Evolutionary conservation across 129 eudicot genomes (phyloP).

Genomic region (Erigeron canadensis): DNA sequence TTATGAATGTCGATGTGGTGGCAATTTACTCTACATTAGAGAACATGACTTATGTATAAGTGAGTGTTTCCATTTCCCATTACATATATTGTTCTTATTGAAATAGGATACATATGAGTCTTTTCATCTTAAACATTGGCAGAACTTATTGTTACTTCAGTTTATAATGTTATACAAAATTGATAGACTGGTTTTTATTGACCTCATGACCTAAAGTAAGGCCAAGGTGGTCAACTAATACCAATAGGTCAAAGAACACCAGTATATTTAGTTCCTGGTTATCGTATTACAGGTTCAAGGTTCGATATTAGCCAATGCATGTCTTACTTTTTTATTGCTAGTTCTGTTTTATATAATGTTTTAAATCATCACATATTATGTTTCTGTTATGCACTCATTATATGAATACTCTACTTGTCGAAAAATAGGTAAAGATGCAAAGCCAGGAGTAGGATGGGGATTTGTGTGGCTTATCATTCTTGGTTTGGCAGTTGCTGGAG

Average conservation of each 20-base stretch:
- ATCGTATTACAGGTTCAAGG: too few species aligned
- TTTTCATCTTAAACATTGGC: neutral
- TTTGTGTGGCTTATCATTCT: constrained; percentile 63
- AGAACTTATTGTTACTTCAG: neutral
- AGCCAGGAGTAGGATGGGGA: constrained; percentile 55
- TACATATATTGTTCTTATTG: neutral
- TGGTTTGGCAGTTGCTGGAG: constrained; percentile 64
- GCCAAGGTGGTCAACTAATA: neutral
- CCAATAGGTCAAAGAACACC: neutral
- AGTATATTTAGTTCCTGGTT: too few species aligned
- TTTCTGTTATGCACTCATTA: neutral
- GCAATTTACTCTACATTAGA: constrained; percentile 64
- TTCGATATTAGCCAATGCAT: too few species aligned
- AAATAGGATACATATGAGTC: neutral
- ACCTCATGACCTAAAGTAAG: neutral
- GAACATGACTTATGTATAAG: constrained; percentile 89
- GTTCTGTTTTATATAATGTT: too few species aligned
- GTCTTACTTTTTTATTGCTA: too few species aligned
- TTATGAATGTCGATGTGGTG: constrained; percentile 71
- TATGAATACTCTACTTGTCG: constrained; percentile 8
- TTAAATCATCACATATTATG: too few species aligned
- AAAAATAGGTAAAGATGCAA: constrained; percentile 52
- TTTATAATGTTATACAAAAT: neutral
- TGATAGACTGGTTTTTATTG: neutral
- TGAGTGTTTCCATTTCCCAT: constrained; percentile 33